A percentile compares a stretch with the other conserved stretches of the same genome.
Evolutionary conservation across 2,329 filamentous ascomycete species (phyloP).

Genomic region (Cyanodermella asteris): DNA sequence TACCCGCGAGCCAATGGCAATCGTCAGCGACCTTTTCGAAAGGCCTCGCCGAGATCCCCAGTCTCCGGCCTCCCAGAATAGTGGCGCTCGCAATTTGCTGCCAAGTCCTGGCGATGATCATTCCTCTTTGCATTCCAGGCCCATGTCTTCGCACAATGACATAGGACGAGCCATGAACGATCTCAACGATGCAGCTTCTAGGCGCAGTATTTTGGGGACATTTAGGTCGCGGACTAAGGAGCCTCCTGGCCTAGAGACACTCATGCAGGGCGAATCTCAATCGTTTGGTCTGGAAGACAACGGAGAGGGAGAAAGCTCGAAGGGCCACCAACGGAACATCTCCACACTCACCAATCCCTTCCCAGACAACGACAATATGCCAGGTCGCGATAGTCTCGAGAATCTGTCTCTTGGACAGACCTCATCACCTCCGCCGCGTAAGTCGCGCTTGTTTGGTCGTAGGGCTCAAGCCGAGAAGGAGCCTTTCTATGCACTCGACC

Average conservation of each 20-base stretch:
- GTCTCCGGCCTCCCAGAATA: slow-evolving; percentile 22
- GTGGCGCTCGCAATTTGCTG: slow-evolving; percentile 22
- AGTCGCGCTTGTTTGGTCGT: too few species aligned
- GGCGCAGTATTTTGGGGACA: slow-evolving; percentile 30
- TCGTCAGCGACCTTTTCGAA: slow-evolving; percentile 5
- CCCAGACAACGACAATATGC: too few species aligned
- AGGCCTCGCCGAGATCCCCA: slow-evolving; percentile 13
- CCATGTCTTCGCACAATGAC: slow-evolving; percentile 8
- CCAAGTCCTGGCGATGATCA: slow-evolving; percentile 24
- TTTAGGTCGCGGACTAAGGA: slow-evolving; percentile 39
- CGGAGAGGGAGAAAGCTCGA: slow-evolving; percentile 10
- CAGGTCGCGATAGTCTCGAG: too few species aligned
- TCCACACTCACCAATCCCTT: too few species aligned
- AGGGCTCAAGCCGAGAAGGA: slow-evolving; percentile 23
- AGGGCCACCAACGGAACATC: slow-evolving; percentile 19
- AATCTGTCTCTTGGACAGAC: too few species aligned
- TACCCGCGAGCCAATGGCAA: slow-evolving; percentile 10
- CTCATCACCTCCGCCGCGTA: too few species aligned
- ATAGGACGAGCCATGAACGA: slow-evolving; percentile 17
- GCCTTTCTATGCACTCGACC: slow-evolving; percentile 23
- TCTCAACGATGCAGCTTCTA: slow-evolving; percentile 24
- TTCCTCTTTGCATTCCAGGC: slow-evolving; percentile 13
- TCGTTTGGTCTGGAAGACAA: slow-evolving; percentile 27
- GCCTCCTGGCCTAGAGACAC: slow-evolving; percentile 32
- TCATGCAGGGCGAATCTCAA: slow-evolving; percentile 38